These are phyloP conservation scores for Verbena officinalis DNA, from an alignment of 257 asterid genomes.

Conservation along the genomic window DNA sequence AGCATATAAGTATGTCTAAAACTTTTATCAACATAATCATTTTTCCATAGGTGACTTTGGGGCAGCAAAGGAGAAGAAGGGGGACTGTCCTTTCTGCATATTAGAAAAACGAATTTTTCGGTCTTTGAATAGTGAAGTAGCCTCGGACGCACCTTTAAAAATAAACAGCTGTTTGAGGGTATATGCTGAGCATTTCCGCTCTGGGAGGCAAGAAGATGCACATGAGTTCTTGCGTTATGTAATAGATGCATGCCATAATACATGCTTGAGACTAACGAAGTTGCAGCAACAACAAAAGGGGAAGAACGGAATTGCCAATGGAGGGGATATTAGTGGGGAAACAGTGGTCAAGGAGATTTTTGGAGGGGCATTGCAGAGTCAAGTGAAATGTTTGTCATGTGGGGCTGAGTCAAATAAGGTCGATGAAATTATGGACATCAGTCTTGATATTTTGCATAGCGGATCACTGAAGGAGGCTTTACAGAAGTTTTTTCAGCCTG, in stretches of 20 bases:
- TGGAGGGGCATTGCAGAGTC: constrained; percentile 95
- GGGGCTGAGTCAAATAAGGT: constrained; percentile 95
- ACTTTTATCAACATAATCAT: constrained; percentile 20
- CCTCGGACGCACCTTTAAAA: constrained; percentile 67
- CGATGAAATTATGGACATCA: constrained; percentile 97
- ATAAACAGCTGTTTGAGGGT: constrained; percentile 73
- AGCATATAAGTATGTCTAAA: neutral
- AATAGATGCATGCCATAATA: constrained; percentile 93
- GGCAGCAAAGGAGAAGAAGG: constrained; percentile 72
- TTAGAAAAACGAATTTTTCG: constrained; percentile 81
- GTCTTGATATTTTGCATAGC: constrained; percentile 89
- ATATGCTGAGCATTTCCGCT: constrained; percentile 82
- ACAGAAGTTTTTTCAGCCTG: constrained; percentile 89
- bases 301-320: constrained; percentile 52
- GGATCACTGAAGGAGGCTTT: constrained; percentile 83
- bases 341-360: constrained; percentile 88
- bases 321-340: constrained; percentile 58
- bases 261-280: constrained; percentile 88
- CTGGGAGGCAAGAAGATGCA: constrained; percentile 96
- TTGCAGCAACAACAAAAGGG: constrained; percentile 67
- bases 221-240: constrained; percentile 98
- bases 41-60: constrained; percentile 63
- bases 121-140: constrained; percentile 70
- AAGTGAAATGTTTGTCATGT: constrained; percentile 94
- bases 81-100: constrained; percentile 96